These are phyloP conservation scores for Rhodocollybia butyracea DNA, from an alignment of 768 basidiomycete species.

Conservation along the genomic window DNA sequence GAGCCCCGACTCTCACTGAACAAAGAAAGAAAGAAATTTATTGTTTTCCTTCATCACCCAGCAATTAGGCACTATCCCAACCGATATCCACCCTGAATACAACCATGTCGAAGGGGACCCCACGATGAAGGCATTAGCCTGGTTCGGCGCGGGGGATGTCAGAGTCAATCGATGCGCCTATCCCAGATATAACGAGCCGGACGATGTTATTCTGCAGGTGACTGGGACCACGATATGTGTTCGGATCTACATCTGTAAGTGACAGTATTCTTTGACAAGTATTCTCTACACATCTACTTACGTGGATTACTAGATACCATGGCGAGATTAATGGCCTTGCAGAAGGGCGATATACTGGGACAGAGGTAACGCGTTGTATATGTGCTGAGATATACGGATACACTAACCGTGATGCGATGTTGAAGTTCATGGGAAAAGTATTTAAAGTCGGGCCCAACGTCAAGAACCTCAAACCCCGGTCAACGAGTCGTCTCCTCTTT, in stretches of 20 bases:
- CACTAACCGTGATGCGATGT: neutral
- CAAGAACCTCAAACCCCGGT: conserved; percentile 53
- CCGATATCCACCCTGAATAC: conserved; percentile 40
- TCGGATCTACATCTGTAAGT: conserved; percentile 56
- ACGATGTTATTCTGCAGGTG: conserved; percentile 73
- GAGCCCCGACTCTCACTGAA: neutral
- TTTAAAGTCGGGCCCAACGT: conserved; percentile 65
- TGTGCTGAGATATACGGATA: neutral
- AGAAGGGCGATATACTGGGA: no score
- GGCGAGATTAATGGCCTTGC: conserved; percentile 66
- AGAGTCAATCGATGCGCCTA: conserved; percentile 35
- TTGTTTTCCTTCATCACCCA: conserved; percentile 13
- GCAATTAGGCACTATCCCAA: conserved; percentile 37
- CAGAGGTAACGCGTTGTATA: no score
- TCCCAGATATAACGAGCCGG: conserved; percentile 65
- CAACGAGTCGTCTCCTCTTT: conserved; percentile 78
- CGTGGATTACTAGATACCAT: no score
- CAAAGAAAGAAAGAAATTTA: no score
- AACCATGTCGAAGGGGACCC: conserved; percentile 46
- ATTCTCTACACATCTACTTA: neutral
- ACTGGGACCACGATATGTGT: conserved; percentile 74
- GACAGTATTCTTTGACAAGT: no score
- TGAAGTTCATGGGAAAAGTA: conserved; percentile 63
- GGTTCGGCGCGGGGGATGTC: conserved; percentile 57
- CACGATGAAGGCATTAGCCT: conserved; percentile 68